Evolutionary conservation across 768 basidiomycete genomes (phyloP), one percentile per base, ranked within the genome.

Genomic region (Cantharellus anzutake): DNA sequence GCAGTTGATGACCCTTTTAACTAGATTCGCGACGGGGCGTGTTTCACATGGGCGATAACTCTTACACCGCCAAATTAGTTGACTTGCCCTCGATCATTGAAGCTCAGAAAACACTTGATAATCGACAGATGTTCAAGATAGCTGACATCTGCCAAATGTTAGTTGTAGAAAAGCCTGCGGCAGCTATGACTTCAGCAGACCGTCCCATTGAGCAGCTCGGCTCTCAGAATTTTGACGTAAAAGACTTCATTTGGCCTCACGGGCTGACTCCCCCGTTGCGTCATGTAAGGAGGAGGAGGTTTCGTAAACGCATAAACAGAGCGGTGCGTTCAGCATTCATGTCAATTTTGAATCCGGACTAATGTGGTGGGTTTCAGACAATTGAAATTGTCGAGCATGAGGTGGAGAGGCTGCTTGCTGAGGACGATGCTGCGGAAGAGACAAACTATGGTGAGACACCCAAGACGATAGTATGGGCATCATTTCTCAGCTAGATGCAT

Each of bases 171-270:
- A 29, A 34, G 34, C 39, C 2, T 2, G 5, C 34, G 44, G n/a
- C 14, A 2, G 39, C 48, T 41, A 38, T 35, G 38, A n/a, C 7
- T 20, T 52, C 56, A 60, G 42, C 66, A 96, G 90, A 97, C 97
- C 92, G 78, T 99, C 51, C 82, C 96, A 2, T 82, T 96, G 34
- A 88, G 84, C 62, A 76, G 88, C 63, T 80, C 79, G 53, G 73
- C 86, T 60, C 77, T 82, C 39, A 81, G 74, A 79, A 76, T 58
- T 86, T 94, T 72, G 91, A 83, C 65, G 79, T 96, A 55, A 90
- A 96, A 64, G 93, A 97, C 64, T 97, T 93, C 70, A 90, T 97
- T 59, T 99, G 88, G 84, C 92, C 87, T 0, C 93, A 98, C 66
- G 96, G 96, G 2, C 75, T 98, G 52, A 96, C 93, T 0, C 94